Conservation (phyloP, 2,329 filamentous ascomycete species). For the Calonectria crousiana region DNA sequence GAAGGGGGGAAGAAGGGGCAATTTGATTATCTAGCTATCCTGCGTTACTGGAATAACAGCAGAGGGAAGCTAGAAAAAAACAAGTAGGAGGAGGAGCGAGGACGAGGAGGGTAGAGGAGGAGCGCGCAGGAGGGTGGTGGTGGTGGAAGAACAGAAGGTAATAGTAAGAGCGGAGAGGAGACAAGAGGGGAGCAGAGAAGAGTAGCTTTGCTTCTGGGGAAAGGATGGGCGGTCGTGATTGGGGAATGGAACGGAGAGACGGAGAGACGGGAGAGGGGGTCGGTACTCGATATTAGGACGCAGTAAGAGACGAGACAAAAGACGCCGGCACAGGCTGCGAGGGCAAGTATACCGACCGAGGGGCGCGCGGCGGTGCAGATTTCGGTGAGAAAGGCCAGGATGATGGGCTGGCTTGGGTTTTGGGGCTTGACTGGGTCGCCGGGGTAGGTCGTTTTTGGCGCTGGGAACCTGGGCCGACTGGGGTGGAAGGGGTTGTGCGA, state of each 20-base stretch:
- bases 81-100: background rate
- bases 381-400: conserved; percentile 45
- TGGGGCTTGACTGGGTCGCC: conserved; percentile 28
- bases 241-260: conserved; percentile 42
- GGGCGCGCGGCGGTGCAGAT: conserved; percentile 28
- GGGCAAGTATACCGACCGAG: conserved; percentile 28
- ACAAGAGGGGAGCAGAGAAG: conserved; percentile 11
- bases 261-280: conserved; percentile 27
- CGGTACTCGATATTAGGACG: conserved; percentile 13
- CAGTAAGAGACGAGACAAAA: conserved; percentile 23
- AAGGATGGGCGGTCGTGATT: conserved; percentile 38
- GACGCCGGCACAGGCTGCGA: conserved; percentile 17
- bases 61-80: conserved; percentile 29
- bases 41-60: conserved; percentile 20
- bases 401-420: conserved; percentile 42
- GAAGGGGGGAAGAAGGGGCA: conserved; percentile 8
- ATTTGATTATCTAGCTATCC: conserved; percentile 28
- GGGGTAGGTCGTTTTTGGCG: conserved; percentile 14
- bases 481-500: conserved; percentile 20
- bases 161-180: conserved; percentile 1
- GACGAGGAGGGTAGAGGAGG: conserved; percentile 5
- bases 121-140: background rate
- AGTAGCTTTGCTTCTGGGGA: conserved; percentile 41
- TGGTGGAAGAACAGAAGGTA: conserved; percentile 1
- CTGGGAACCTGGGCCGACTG: conserved; percentile 18